These are phyloP conservation scores for Gracilaria domingensis DNA, from an alignment of 23 red algal genomes.

Conservation along the genomic window DNA sequence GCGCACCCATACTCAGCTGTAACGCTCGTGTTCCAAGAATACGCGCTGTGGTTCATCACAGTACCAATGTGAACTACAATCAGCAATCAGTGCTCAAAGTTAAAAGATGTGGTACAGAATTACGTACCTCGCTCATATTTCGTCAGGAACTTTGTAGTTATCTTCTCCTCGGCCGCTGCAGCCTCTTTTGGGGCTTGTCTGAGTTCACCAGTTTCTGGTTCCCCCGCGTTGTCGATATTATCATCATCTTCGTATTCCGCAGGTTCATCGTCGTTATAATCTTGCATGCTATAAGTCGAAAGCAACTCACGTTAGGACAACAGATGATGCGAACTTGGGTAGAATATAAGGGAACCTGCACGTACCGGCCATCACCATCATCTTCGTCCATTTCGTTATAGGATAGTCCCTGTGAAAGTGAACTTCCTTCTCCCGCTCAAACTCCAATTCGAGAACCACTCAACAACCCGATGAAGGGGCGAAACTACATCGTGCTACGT, in stretches of 20 bases:
- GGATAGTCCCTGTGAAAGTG: background rate
- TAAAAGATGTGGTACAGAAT: background rate
- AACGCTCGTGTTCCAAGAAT: conserved; percentile 91
- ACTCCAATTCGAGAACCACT: too few species aligned
- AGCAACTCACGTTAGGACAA: background rate
- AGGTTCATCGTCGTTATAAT: conserved; percentile 51
- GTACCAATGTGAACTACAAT: background rate
- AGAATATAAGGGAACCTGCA: background rate
- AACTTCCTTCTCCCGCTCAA: background rate
- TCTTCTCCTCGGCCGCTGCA: conserved; percentile 38
- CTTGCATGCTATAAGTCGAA: conserved; percentile 29
- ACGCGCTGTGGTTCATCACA: conserved; percentile 50
- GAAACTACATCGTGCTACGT: too few species aligned
- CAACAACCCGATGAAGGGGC: too few species aligned
- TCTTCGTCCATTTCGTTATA: conserved; percentile 18
- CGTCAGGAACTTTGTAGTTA: conserved; percentile 90
- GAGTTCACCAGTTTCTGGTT: conserved; percentile 26
- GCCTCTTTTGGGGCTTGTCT: background rate
- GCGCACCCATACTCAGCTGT: conserved; percentile 97
- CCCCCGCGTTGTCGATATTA: conserved; percentile 40
- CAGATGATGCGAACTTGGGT: background rate
- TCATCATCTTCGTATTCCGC: conserved; percentile 55
- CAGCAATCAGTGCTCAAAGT: background rate
- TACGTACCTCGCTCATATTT: conserved; percentile 95
- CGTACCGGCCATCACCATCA: conserved; percentile 22